Evolutionary conservation across 1,284 basidiomycete species (phyloP), one percentile per base, ranked within the genome.

Genomic region (Agaricales sp.): DNA sequence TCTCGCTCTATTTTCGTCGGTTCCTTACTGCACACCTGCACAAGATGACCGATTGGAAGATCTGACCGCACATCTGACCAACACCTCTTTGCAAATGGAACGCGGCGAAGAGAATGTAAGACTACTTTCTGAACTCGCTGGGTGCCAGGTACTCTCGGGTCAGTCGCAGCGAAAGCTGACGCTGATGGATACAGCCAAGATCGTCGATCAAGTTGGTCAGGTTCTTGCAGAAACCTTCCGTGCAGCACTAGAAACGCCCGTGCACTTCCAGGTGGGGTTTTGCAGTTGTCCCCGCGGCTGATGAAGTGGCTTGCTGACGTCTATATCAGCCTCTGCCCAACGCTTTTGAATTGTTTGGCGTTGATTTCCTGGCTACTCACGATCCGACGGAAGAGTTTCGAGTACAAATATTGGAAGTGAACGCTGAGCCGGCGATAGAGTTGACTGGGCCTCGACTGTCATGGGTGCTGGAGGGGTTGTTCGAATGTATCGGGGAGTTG

Each of bases 401-500:
- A 54, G 82, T 92, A 2, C 84, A 86, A 52, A 68, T 98, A 2
- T 73, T 98, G 22, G 95, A 98, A 63, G 75, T 96, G 60, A 98
- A 98, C 62, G 85, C 94, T 18, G 94, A 96, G 57, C 95, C 95
- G 2, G 95, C 97, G 49, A 97, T 98, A 55, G 89, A 94, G 58
- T 78, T 97, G 54, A 94, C 91, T 0, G 96, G 95, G 1, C 74
- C 80, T n/a, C 75, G 88, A 37, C 69, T 98, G 41, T 76, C 78
- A 3, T 84, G 83, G 76, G 80, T 93, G 43, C 67, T 93, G 43
- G 78, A 87, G 54, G 83, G 87, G 52, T 71, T 97, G 48, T 96
- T 96, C 67, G 68, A 71, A 43, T 74, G 78, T 0, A 87, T 90
- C 13, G 80, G 78, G 19, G 19, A 41, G 6, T 6, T 16, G 16